A percentile compares a stretch with the other conserved stretches of the same genome.
phyloP scores from a whole-genome alignment of 345 rosid species.

The Turnera subulata region DNA sequence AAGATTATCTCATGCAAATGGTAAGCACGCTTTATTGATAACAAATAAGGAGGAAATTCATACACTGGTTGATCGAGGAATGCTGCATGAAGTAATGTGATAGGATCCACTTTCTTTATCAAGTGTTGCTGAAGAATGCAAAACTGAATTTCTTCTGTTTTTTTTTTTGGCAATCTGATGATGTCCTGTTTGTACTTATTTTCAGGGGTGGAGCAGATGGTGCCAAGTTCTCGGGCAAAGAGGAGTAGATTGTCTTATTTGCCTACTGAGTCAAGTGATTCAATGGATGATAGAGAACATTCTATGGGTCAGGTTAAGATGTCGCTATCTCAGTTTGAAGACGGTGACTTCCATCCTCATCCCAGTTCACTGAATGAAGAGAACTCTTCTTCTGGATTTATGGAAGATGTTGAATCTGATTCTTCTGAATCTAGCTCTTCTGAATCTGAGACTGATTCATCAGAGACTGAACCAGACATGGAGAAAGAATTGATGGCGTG shows the following conservation, averaged over 20 bases:
- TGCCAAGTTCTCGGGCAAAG: constrained; percentile 50
- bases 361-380: constrained; percentile 39
- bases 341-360: constrained; percentile 38
- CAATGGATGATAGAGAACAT: constrained; percentile 49
- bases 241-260: constrained; percentile 50
- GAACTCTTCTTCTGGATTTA: constrained; percentile 40
- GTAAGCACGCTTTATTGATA: constrained; percentile 37
- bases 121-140: constrained; percentile 18
- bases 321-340: constrained; percentile 40
- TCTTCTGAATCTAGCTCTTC: constrained; percentile 52
- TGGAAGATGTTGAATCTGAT: constrained; percentile 55
- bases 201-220: constrained; percentile 57
- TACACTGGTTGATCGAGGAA: constrained; percentile 12
- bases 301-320: constrained; percentile 39
- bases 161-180: constrained; percentile 15
- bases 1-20: constrained; percentile 39
- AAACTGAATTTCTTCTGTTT: constrained; percentile 13
- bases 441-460: constrained; percentile 60
- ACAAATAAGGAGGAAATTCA: constrained; percentile 12
- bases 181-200: constrained; percentile 26
- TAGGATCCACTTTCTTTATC: constrained; percentile 14
- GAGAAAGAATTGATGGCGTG: constrained; percentile 56
- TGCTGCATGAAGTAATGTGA: constrained; percentile 21
- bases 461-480: constrained; percentile 79
- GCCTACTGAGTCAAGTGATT: constrained; percentile 46